A percentile compares a stretch with the other conserved stretches of the same genome.
These are phyloP conservation scores for Silene uniflora DNA, from an alignment of 148 eudicot species.

Conservation along the genomic window DNA sequence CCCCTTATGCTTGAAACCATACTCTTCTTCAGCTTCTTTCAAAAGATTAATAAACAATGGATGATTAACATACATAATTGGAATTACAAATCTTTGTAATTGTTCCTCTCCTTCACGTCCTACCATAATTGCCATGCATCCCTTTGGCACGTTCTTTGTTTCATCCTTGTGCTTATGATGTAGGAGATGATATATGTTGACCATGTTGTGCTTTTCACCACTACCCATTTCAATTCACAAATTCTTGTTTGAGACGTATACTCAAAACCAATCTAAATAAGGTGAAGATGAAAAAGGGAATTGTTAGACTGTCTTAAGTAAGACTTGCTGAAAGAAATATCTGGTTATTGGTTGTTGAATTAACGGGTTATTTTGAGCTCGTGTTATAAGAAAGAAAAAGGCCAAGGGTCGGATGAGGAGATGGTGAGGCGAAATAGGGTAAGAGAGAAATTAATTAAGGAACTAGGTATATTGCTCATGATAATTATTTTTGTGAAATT, in stretches of 20 bases:
- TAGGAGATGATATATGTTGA: constrained; percentile 35
- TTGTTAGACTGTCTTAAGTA: no score
- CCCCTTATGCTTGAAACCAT: constrained; percentile 75
- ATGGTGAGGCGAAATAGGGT: constrained; percentile 62
- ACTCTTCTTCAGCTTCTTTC: constrained; percentile 86
- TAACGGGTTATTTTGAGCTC: background rate
- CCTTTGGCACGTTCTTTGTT: constrained; percentile 56
- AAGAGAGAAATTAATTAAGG: constrained; percentile 59
- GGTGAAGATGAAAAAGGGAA: no score
- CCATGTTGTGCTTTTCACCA: constrained; percentile 36
- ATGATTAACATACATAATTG: constrained; percentile 70
- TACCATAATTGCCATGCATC: constrained; percentile 68
- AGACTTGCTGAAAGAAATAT: background rate
- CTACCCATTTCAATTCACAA: constrained; percentile 33
- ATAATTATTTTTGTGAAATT: constrained; percentile 5
- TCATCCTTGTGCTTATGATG: constrained; percentile 27
- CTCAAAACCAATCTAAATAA: no score
- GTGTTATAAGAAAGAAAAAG: constrained; percentile 54
- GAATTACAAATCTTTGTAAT: constrained; percentile 63
- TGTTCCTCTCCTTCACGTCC: constrained; percentile 66
- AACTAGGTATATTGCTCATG: constrained; percentile 85
- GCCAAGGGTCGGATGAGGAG: constrained; percentile 88
- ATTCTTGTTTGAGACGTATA: no score
- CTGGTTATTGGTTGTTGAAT: background rate
- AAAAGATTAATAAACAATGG: constrained; percentile 65